A percentile compares a stretch with the other conserved stretches of the same genome.
phyloP scores from a whole-genome alignment of 495 filamentous ascomycete species.

The Penicillium maclennaniae region DNA sequence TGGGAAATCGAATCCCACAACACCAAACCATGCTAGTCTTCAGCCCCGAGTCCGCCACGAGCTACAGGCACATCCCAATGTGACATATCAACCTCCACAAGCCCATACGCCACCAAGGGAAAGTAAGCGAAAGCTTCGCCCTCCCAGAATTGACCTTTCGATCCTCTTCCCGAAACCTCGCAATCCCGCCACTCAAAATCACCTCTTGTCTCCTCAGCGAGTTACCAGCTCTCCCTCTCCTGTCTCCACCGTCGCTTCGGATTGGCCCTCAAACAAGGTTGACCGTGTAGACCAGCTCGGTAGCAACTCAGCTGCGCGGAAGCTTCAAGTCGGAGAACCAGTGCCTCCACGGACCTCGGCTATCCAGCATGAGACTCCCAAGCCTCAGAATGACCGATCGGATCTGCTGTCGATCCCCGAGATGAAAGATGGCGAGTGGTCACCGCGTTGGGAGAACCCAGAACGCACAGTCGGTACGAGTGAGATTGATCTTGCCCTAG shows the following conservation, averaged over 20 bases:
- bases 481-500: slow-evolving; percentile 38
- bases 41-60: slow-evolving; percentile 24
- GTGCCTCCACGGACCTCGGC: slow-evolving; percentile 18
- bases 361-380: slow-evolving; percentile 9
- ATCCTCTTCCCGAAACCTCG: slow-evolving; percentile 46
- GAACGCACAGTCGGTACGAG: slow-evolving; percentile 35
- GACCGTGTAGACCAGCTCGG: slow-evolving; percentile 18
- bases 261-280: slow-evolving; percentile 18
- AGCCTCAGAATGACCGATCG: slow-evolving; percentile 12
- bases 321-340: slow-evolving; percentile 23
- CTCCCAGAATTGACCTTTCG: slow-evolving; percentile 43
- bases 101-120: slow-evolving; percentile 23
- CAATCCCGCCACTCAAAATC: slow-evolving; percentile 15
- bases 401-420: slow-evolving; percentile 24
- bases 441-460: slow-evolving; percentile 17
- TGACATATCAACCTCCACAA: slow-evolving; percentile 24
- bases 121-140: slow-evolving; percentile 40
- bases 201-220: slow-evolving; percentile 44
- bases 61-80: slow-evolving; percentile 22
- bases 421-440: slow-evolving; percentile 22
- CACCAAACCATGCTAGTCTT: slow-evolving; percentile 11
- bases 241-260: slow-evolving; percentile 33
- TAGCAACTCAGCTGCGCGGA: slow-evolving; percentile 14
- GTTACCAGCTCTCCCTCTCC: slow-evolving; percentile 44
- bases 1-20: slow-evolving; percentile 7